Conservation (phyloP, 805 yeast species). For the Barnettozyma botsteinii region DNA sequence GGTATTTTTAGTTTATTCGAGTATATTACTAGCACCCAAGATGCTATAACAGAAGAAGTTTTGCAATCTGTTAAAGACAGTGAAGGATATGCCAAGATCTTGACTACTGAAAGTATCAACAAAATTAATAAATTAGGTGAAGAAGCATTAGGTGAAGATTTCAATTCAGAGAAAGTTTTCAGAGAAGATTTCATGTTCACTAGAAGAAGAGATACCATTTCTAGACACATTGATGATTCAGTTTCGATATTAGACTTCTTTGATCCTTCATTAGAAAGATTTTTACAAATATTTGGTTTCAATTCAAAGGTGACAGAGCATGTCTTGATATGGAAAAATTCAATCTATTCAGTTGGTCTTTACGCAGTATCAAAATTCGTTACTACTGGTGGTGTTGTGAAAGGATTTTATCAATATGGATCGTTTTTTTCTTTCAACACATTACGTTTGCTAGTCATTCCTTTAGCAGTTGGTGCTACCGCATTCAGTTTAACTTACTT, state of each 20-base stretch:
- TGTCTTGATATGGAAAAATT: constrained; percentile 26
- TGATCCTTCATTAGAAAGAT: constrained; percentile 66
- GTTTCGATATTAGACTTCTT: constrained; percentile 69
- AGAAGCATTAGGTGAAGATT: constrained; percentile 56
- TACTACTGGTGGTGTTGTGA: constrained; percentile 35
- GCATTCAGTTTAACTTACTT: constrained; percentile 56
- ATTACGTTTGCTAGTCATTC: constrained; percentile 45
- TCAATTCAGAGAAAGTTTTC: constrained; percentile 51
- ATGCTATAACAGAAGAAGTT: constrained; percentile 59
- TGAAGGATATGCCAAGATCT: constrained; percentile 62
- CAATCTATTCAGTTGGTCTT: constrained; percentile 26
- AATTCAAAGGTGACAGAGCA: constrained; percentile 24
- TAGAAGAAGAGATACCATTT: constrained; percentile 56
- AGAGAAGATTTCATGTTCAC: constrained; percentile 79
- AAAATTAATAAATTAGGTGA: constrained; percentile 59
- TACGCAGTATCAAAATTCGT: constrained; percentile 26
- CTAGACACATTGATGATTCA: constrained; percentile 51
- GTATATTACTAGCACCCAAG: constrained; percentile 67
- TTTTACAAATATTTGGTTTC: constrained; percentile 30
- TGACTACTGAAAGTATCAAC: constrained; percentile 56
- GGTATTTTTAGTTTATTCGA: constrained; percentile 62
- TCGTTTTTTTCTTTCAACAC: constrained; percentile 32
- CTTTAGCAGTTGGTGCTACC: constrained; percentile 44
- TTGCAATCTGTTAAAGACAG: constrained; percentile 54
- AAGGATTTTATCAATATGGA: constrained; percentile 32